Conservation (phyloP, 306 rosid genomes). For the Vicia villosa region DNA sequence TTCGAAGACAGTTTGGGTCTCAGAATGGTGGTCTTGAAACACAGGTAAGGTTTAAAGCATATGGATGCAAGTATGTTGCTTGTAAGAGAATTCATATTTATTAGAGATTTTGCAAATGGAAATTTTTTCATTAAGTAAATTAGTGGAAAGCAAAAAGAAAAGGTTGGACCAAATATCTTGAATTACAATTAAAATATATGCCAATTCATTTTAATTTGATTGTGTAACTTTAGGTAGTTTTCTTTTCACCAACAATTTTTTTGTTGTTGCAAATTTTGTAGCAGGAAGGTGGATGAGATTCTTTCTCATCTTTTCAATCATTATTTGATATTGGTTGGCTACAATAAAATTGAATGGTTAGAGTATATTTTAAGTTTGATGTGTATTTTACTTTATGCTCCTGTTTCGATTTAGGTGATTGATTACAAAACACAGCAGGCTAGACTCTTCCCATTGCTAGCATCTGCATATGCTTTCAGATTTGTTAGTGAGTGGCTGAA, state of each 20-base stretch:
- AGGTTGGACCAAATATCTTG: background rate
- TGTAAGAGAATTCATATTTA: slow-evolving; percentile 11
- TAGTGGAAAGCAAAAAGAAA: background rate
- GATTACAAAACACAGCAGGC: slow-evolving; percentile 96
- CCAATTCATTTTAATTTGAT: slow-evolving; percentile 1
- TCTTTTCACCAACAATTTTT: background rate
- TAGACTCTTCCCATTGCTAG: slow-evolving; percentile 97
- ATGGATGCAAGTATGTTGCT: slow-evolving; percentile 19
- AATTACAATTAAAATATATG: background rate
- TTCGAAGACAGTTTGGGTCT: slow-evolving; percentile 92
- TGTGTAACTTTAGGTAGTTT: background rate
- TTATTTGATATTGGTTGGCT: background rate
- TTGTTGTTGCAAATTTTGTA: slow-evolving; percentile 3
- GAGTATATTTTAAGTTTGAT: background rate
- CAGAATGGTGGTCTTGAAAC: slow-evolving; percentile 73
- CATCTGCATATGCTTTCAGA: slow-evolving; percentile 97
- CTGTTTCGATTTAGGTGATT: slow-evolving; percentile 66
- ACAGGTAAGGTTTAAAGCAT: slow-evolving; percentile 56
- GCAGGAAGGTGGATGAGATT: slow-evolving; percentile 7
- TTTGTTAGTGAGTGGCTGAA: slow-evolving; percentile 92
- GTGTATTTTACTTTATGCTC: slow-evolving; percentile 29
- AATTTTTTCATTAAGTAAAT: background rate
- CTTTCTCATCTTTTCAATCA: slow-evolving; percentile 6
- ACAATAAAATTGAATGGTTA: slow-evolving; percentile 1
- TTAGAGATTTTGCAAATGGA: slow-evolving; percentile 6